Evolutionary conservation across 768 basidiomycete species (phyloP), one percentile per base, ranked within the genome.

Genomic region (Chlorophyllum brunneum): DNA sequence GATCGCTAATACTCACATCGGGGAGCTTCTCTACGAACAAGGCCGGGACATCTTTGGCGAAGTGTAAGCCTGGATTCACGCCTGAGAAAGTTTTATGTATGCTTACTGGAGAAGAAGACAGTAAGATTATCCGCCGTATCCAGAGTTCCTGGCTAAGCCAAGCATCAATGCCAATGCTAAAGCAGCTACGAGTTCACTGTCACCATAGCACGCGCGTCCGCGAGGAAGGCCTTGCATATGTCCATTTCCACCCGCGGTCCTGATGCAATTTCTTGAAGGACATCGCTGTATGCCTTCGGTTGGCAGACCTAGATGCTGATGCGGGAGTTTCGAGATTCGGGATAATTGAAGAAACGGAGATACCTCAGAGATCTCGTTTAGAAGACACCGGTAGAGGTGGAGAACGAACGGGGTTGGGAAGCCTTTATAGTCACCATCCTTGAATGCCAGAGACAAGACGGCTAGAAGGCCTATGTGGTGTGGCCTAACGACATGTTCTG

Each of bases 381-480:
- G 67, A 27, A 92, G 70, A 48, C 86, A 68, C 15, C 86, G 81
- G 53, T 84, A 80, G 11, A 88, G 61, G 58, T 85, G 81, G 16
- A 89, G 69, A 11, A 80, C 63, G 61, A 87, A 90, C 5, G 67
- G 57, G 18, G 78, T 63, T 1, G 86, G 80, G 8, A 88, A 73
- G 22, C 73, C 73, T 50, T 74, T 75, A 37, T 75, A 67, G 22
- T 74, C 73, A 52, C 74, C 73, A 56, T 86, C 82, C 62, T 80
- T 84, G 65, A 83, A 87, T 3, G 79, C 69, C 10, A 85, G 69
- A 54, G 82, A 70, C 30, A 91, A 70, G 22, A 89, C 70, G 29
- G 78, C 77, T 27, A 92, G 71, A 13, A 92, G 70, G 43, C 78
- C 77, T 45, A 92, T 71, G 63, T 93, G 91, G 59, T 92, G 90